Conservation (phyloP, 768 basidiomycete species). For the Phlebiopsis flavidoalba region DNA sequence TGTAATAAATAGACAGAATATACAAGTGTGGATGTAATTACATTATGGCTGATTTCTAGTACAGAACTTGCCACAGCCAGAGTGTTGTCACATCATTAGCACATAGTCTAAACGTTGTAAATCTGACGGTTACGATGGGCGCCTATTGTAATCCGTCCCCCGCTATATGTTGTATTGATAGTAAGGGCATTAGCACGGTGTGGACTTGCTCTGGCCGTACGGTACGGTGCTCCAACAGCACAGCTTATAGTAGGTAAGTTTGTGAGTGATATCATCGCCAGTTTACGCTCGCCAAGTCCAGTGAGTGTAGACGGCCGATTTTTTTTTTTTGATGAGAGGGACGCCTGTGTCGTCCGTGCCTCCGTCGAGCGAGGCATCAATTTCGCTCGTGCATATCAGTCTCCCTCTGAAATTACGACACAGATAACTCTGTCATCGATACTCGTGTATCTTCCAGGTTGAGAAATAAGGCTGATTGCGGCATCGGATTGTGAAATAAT, state of each 20-base stretch:
- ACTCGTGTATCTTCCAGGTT: not conserved
- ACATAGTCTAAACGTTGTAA: no score
- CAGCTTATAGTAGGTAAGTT: not conserved
- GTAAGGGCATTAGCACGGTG: not conserved
- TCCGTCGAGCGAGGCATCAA: not conserved
- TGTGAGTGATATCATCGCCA: not conserved
- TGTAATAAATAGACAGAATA: no score
- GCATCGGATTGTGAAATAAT: conserved; percentile 7
- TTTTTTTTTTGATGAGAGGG: no score
- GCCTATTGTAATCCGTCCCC: no score
- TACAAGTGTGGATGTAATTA: no score
- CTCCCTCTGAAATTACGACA: not conserved
- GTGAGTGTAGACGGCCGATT: not conserved
- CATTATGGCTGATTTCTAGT: no score
- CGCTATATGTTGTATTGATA: not conserved
- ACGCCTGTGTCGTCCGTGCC: not conserved
- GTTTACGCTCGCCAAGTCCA: not conserved
- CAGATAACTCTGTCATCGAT: conserved; percentile 2
- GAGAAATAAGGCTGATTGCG: not conserved
- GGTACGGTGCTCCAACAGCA: not conserved
- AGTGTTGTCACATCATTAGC: no score
- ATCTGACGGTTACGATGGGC: no score
- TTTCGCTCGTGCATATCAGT: not conserved
- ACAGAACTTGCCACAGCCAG: no score
- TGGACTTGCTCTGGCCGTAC: not conserved